Base-by-base conservation (phyloP, 352 stramenopile species). In the Phytopythium chamaehyphon region DNA sequence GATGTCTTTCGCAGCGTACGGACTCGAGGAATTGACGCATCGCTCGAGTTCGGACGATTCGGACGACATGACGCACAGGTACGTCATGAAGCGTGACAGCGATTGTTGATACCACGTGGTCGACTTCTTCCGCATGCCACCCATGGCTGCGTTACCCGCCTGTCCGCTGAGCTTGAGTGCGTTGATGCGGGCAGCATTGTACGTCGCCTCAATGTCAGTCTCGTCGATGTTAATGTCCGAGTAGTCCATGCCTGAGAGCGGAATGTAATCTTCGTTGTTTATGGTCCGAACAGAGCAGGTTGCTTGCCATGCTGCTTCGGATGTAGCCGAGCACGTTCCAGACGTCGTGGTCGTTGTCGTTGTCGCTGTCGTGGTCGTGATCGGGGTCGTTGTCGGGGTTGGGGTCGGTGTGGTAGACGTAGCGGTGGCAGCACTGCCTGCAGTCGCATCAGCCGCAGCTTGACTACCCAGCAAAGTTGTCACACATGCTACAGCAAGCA, bases 51-150 rank as follows among this genome's bases (percentile, higher is more conserved):
- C 69, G 2, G 59, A 58, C 10, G 31, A 44, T 10, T 54, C 49
- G 4, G 73, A 70, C 8, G 76, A 88, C 52, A 86, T 47, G 9
- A 79, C 68, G 55, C 83, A 93, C 11, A 90, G 66, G 40, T 84
- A 87, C 18, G 80, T 91, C 54, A 84, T 71, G 38, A 89, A 71
- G 43, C 77, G 82, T 24, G 59, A 54, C 26, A 93, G 61, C 62
- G 75, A 89, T 16, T 65, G 24, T 42, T 88, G 70, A 55, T 93
- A 93, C 80, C 81, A 93, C 18, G 48, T 55, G 4, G 60, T 57
- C 6, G 58, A 71, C 61, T 93, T 88, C 56, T 88, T 76, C 36
- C 83, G 83, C 61, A 93, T 74, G 6, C 76, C 69, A 7, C 69
- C 57, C 74, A 93, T 91, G 7, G 76, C 83, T 0, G 76, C 68